Evolutionary conservation across 768 basidiomycete genomes (phyloP).

Genomic region (Podaxis sp.): DNA sequence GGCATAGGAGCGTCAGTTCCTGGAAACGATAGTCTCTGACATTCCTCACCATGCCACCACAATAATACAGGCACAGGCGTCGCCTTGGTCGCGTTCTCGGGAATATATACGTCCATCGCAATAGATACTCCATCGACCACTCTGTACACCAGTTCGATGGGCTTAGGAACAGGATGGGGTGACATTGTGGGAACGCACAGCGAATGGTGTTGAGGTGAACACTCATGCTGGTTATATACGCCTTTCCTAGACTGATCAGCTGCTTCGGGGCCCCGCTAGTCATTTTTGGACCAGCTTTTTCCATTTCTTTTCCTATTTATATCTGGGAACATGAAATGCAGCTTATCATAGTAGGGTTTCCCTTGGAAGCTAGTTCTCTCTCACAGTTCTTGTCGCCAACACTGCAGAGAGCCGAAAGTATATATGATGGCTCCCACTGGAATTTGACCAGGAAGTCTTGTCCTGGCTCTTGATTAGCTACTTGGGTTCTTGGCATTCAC

Average conservation of each 20-base stretch:
- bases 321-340: not conserved
- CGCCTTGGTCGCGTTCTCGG: conserved; percentile 27
- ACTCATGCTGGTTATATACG: not conserved
- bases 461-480: too few relatives aligned
- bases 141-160: conserved; percentile 32
- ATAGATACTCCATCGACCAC: conserved; percentile 32
- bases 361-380: not conserved
- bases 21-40: not conserved
- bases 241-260: not conserved
- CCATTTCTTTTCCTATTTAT: not conserved
- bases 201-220: not conserved
- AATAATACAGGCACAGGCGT: conserved; percentile 30
- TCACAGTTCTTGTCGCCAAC: not conserved
- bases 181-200: not conserved
- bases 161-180: not conserved
- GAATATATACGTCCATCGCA: conserved; percentile 35
- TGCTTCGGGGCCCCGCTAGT: not conserved
- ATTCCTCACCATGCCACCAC: conserved; percentile 36
- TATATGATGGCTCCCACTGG: too few relatives aligned
- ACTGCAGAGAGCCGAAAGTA: too few relatives aligned
- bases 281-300: not conserved
- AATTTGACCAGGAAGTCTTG: too few relatives aligned
- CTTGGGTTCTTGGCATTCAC: too few relatives aligned
- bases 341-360: not conserved
- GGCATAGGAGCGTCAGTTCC: not conserved